phyloP scores from a whole-genome alignment of 306 rosid species.

The Aeschynomene evenia region DNA sequence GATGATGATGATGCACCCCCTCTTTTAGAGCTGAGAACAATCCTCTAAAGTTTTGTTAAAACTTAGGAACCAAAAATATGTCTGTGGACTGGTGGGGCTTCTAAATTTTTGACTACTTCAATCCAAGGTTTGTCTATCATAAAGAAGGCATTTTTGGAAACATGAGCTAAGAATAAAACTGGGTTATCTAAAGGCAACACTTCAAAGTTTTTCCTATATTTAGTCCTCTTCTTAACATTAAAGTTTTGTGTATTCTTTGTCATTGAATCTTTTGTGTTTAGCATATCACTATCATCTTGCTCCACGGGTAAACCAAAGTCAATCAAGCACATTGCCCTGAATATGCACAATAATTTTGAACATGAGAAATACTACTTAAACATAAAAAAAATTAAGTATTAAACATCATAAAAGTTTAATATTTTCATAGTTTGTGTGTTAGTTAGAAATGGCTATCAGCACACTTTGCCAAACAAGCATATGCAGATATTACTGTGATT shows the following conservation, averaged over 20 bases:
- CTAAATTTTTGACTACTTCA: conserved; percentile 76
- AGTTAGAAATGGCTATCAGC: neutral
- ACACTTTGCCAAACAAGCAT: neutral
- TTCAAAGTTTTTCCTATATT: conserved; percentile 70
- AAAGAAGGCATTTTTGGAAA: conserved; percentile 63
- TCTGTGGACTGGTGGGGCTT: conserved; percentile 82
- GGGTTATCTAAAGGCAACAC: conserved; percentile 60
- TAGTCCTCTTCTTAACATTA: conserved; percentile 49
- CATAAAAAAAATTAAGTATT: neutral
- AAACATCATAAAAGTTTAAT: neutral
- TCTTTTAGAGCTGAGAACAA: conserved; percentile 40
- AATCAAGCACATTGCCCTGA: conserved; percentile 93
- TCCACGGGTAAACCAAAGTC: conserved; percentile 83
- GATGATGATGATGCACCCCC: conserved; percentile 28
- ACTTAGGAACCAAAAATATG: conserved; percentile 76
- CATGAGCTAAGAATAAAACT: conserved; percentile 71
- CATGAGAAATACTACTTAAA: conserved; percentile 26
- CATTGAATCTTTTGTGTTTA: conserved; percentile 49
- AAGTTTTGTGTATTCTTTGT: conserved; percentile 43
- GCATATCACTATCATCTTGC: conserved; percentile 57
- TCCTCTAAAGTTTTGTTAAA: neutral
- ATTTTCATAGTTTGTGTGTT: neutral
- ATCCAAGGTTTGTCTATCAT: conserved; percentile 88
- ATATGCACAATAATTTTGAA: conserved; percentile 25
- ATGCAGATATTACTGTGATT: neutral